Base-by-base conservation (phyloP, 495 filamentous ascomycete genomes). In the Friedmanniomyces simplex region DNA sequence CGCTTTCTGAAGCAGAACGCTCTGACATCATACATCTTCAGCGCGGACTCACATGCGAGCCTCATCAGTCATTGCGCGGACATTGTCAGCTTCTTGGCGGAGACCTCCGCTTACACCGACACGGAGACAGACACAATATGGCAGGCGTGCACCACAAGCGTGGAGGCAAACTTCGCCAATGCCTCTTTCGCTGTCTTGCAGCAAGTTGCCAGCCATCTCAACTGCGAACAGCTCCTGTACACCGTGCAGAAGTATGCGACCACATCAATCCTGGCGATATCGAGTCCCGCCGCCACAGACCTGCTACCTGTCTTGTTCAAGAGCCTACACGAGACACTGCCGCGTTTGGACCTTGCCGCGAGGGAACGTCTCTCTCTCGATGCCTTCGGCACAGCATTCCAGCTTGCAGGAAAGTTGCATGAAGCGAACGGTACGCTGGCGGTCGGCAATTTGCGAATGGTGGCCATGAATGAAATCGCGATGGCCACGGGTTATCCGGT, bases 11-110 rank as follows among this genome's bases (percentile, higher is more conserved):
- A 83, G 39, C 56, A 80, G 13, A 80, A 91, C 62, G 74, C 80
- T 53, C 68, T 95, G 11, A 67, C 95, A 37, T 87, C 88, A 8
- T 88, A 97, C 68, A 79, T 98, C 26, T 82, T 97, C 54, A 88
- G 93, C 1, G 82, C 91, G 43, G 90, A 89, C 54, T 95, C 93
- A 18, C 93, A 97, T 65, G 87, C 88, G 6, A 88, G 95, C 63
- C 80, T 98, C 56, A 94, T 95, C 46, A 76, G 73, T 42, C 80
- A 88, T 59, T 86, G 87, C 65, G 77, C 77, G 57, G 95, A 96
- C 55, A 86, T 97, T 53, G 75, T 95, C 41, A 86, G 86, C 0
- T 97, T 96, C 58, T 76, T 97, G 48, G 78, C 89, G n/a, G 87
- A 93, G 39, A 95, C 88, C 0, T 69, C 74, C 32, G 84, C 79